Percentiles rank a stretch among this genome's conserved stretches.
Conservation (phyloP, 1,284 basidiomycete species). For the Marasmius tenuissimus region DNA sequence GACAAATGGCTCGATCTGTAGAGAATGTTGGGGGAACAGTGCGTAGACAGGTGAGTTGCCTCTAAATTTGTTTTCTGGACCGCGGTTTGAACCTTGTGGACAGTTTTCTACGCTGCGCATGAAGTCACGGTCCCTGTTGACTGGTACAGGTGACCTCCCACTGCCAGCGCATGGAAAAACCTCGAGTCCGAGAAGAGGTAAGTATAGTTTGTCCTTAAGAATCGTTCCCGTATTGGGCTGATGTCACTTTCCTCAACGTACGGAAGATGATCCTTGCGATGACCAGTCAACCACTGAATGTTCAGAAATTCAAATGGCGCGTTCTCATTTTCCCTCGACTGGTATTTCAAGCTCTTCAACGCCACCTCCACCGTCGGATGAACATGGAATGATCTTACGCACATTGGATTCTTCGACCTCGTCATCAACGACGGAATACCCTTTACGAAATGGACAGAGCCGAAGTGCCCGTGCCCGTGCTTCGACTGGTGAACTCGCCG, state of each 20-base stretch:
- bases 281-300: neutral
- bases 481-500: neutral
- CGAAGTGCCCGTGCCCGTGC: neutral
- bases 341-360: neutral
- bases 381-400: neutral
- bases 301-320: no score
- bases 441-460: neutral
- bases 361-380: neutral
- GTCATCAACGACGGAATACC: neutral
- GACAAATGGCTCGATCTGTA: neutral
- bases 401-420: neutral
- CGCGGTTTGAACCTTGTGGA: no score
- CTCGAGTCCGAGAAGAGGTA: neutral
- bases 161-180: neutral
- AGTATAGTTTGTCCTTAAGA: no score
- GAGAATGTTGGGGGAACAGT: neutral
- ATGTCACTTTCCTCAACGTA: neutral
- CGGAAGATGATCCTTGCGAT: neutral
- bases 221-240: neutral
- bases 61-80: no score
- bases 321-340: neutral
- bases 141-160: neutral
- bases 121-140: neutral
- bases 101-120: neutral
- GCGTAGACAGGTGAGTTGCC: no score